Evolutionary conservation across 768 basidiomycete species (phyloP), one percentile per base, ranked within the genome.

Genomic region (Phlegmacium glaucopus): DNA sequence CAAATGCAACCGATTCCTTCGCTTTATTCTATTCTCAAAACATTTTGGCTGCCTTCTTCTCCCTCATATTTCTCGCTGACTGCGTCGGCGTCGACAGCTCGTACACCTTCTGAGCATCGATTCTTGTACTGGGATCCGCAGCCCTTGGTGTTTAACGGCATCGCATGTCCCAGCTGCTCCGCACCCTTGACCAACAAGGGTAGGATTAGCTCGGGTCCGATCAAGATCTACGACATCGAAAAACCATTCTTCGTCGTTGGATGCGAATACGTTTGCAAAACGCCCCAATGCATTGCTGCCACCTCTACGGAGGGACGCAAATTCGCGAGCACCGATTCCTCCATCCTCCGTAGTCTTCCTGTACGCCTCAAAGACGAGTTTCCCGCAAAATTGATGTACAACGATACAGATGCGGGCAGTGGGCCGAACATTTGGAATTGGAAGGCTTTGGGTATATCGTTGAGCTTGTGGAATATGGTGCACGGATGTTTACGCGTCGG

Each of bases 41-140:
- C 89, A 0, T 90, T 91, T 54, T 90, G 89, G 89, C 72, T 91
- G 11, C 88, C 88, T 0, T 82, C 81, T 0, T 88, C 87, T 0
- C 87, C 89, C 0, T 73, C 82, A 0, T 90, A 88, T 58, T 87
- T 89, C 54, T 79, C 82, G 0, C 72, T 89, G 32, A 89, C 87
- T 9, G 85, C 85, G 18, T 87, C 86, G 1, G 76, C 85, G 1
- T 80, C 81, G 9, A 78, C 76, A 6, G 72, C 83, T 9, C 81
- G 86, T 32, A 85, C 79, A 0, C 81, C 84, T 2, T 82, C 84
- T 6, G 82, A 87, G 45, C 83, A 90, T 52, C 79, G 78, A 4
- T 91, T 91, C 65, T 68, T 91, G n/a, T 91, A 87, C 55, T 91
- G 89, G 89, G 89, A 91, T 51, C 89, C 89, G 0, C 82, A 83